Conservation (phyloP, 441 rosid genomes). For the Populus tomentosa region DNA sequence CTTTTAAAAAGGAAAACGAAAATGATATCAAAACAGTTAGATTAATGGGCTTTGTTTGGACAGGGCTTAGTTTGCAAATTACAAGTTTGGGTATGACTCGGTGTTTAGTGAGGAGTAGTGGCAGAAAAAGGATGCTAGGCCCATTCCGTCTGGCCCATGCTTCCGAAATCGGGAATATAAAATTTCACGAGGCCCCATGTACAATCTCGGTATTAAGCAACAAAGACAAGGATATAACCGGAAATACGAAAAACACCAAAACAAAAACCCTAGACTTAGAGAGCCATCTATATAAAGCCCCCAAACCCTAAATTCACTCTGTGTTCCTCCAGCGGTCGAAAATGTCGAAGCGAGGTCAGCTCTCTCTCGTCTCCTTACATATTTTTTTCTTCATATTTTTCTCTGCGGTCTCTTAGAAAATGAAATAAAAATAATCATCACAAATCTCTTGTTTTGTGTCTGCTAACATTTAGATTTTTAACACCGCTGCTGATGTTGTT, state of each 20-base stretch:
- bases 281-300: constrained; percentile 10
- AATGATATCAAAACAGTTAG: no score
- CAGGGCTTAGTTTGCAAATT: no score
- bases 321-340: constrained; percentile 28
- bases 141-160: background rate
- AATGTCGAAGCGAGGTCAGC: constrained; percentile 71
- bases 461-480: background rate
- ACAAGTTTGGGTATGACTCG: no score
- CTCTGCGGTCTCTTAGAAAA: background rate
- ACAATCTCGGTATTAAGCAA: background rate
- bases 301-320: background rate
- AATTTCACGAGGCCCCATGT: background rate
- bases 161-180: background rate
- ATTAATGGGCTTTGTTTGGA: no score
- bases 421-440: background rate
- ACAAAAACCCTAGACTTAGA: constrained; percentile 22
- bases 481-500: background rate
- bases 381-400: accelerated
- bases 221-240: background rate
- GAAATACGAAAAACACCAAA: background rate
- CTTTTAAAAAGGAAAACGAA: no score
- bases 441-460: background rate
- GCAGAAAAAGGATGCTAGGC: background rate
- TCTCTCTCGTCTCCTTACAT: background rate
- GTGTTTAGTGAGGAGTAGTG: no score